Base-by-base conservation (phyloP, 495 filamentous ascomycete genomes). In the Jackrogersella minutella region DNA sequence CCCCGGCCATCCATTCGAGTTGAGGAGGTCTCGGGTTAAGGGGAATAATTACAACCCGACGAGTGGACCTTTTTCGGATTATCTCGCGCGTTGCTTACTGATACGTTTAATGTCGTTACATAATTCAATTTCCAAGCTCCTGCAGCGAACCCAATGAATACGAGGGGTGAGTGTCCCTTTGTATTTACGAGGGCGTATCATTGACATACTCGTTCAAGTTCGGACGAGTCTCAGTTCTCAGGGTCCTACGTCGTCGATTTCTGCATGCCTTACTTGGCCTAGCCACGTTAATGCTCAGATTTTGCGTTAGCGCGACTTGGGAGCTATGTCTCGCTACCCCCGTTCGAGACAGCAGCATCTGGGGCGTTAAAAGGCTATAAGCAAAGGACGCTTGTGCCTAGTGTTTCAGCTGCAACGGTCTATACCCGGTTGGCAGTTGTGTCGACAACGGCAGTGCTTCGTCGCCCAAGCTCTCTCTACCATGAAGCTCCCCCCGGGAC, bases 371-470 rank as follows among this genome's bases (percentile, higher is more conserved):
- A 37, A 22, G 44, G 24, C 17, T 53, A 22, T 50, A 30, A 50
- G 46, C 28, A 50, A 50, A 6, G 40, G 26, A 13, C 44, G 17
- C 31, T 14, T 50, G n/a, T n/a, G n/a, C 36, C 51, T 43, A 37
- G 41, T 40, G 58, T 68, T 68, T 68, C 65, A 68, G 58, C 52
- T 62, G 31, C 37, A 49, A 31, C 43, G 24, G 33, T 24, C 36
- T 56, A 30, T 43, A 19, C 33, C 39, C 14, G 28, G 13, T 21
- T 11, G 28, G 40, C 17, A 11, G 16, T 16, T 24, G 24, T 41
- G 33, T 31, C 43, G 24, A 57, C 34, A 50, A 30, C 51, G 41
- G 28, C 16, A 39, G 9, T 54, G 49, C 19, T 52, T 61, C 47
- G 17, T 54, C 14, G 11, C 8, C 14, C 54, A 16, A 33, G 10